Evolutionary conservation across 371 early-diverging fungal genomes (phyloP), one percentile per base, ranked within the genome.

Genomic region (Actinomortierella ambigua): DNA sequence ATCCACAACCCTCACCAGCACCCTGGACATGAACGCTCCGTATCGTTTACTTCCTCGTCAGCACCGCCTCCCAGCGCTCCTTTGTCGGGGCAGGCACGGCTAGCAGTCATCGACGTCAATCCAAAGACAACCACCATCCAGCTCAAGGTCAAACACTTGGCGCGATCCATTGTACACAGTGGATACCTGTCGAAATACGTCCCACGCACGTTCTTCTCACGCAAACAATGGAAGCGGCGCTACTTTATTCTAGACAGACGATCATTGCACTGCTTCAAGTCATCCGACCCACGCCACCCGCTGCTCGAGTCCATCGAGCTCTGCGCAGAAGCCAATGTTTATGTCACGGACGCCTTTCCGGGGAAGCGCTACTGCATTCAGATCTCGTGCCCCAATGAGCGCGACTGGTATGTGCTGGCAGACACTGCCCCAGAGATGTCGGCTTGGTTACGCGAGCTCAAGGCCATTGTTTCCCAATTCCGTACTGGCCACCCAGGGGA

Each of bases 141-240:
- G 20, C 64, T 63, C 22, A 60, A 60, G 9, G 63, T 63, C 13
- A 56, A 60, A 3, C 59, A 69, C 44, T 40, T 69, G n/a, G 59
- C 63, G 40, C 60, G 42, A 17, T 55, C 53, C 8, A 50, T 54
- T 1, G 41, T 53, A 2, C 56, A 69, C 42, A 48, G 60, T 4
- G 69, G 69, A 23, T 69, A 69, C 34, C 55, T 69, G 42, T 60
- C 69, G 49, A 69, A 69, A 28, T 69, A 63, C 26, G 58, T 63
- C 1, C 63, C 69, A 9, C 55, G 69, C 53, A 63, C 69, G 1
- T 69, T 69, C 57, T 69, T 69, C 39, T 63, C 69, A 34, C 69
- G 69, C 56, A 69, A 69, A 52, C 69, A 69, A 23, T 69, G 69
- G 69, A 69, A 63, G n/a, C 56, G 69, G 13, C 69, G 69, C 13